These are phyloP conservation scores for Rhizomucor pusillus DNA, from an alignment of 371 early-diverging fungal genomes.

Conservation along the genomic window DNA sequence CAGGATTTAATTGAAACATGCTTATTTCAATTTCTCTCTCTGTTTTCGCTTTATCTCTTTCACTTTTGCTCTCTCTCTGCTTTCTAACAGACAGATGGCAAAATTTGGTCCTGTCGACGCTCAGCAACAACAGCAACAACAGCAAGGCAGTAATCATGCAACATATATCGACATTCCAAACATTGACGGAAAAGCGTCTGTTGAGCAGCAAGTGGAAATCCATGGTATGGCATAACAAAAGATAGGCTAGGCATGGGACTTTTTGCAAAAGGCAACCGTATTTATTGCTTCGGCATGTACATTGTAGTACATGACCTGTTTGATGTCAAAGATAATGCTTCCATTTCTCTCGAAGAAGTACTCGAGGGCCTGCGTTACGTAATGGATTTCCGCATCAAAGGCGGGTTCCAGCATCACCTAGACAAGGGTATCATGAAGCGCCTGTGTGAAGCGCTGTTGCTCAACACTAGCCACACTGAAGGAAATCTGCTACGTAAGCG, in stretches of 20 bases:
- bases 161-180: slow-evolving; percentile 36
- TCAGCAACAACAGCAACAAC: not conserved
- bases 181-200: slow-evolving; percentile 65
- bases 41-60: not conserved
- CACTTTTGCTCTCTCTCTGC: not conserved
- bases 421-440: slow-evolving; percentile 82
- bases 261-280: too few species aligned
- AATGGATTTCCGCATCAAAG: slow-evolving; percentile 89
- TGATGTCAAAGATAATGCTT: slow-evolving; percentile 64
- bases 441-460: slow-evolving; percentile 79
- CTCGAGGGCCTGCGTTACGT: slow-evolving; percentile 90
- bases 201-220: slow-evolving; percentile 85
- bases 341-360: slow-evolving; percentile 82
- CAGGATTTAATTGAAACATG: not conserved
- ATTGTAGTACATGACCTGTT: slow-evolving; percentile 59
- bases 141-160: slow-evolving; percentile 16
- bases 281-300: slow-evolving; percentile 13
- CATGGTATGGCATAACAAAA: slow-evolving; percentile 61
- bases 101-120: too few species aligned
- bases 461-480: slow-evolving; percentile 68
- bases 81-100: not conserved
- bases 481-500: slow-evolving; percentile 62
- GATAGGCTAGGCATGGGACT: too few species aligned
- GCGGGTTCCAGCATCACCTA: slow-evolving; percentile 78
- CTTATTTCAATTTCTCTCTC: not conserved